Percentiles rank a stretch among this genome's conserved stretches.
These are phyloP conservation scores for Gracilaria domingensis DNA, from an alignment of 23 red algal genomes.

Conservation along the genomic window DNA sequence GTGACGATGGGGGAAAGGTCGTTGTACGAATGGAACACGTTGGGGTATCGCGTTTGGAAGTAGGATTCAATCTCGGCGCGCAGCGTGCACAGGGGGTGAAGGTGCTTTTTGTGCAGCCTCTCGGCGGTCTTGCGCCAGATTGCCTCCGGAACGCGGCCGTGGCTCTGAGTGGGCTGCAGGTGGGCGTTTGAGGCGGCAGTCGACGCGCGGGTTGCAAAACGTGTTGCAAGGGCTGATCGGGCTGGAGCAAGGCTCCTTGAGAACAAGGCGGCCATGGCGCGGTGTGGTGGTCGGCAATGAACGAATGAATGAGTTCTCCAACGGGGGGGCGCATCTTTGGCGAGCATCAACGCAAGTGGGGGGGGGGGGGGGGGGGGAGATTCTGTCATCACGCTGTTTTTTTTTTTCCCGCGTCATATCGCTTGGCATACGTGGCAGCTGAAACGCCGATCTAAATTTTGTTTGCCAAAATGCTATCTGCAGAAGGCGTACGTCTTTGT, in stretches of 20 bases:
- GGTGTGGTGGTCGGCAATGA: too few species aligned
- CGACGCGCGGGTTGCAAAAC: not conserved
- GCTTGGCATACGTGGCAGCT: too few species aligned
- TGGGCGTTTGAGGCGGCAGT: not conserved
- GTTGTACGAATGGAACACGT: slow-evolving; percentile 1
- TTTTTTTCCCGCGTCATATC: too few species aligned
- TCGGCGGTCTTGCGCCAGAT: slow-evolving; percentile 56
- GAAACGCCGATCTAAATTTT: too few species aligned
- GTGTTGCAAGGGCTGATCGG: not conserved
- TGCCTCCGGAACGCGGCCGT: slow-evolving; percentile 46
- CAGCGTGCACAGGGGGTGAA: slow-evolving; percentile 62
- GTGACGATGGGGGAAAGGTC: slow-evolving; percentile 73
- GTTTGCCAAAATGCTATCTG: too few species aligned
- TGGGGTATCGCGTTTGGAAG: slow-evolving; percentile 13
- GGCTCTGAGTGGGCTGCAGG: not conserved
- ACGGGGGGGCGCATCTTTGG: too few species aligned
- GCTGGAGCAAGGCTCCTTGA: not conserved
- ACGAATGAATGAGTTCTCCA: too few species aligned
- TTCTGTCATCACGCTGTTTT: too few species aligned
- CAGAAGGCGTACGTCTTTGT: too few species aligned
- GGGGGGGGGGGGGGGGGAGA: too few species aligned
- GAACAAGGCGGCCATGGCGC: not conserved
- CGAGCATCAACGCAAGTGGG: too few species aligned
- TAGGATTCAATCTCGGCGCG: slow-evolving; percentile 55
- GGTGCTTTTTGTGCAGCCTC: slow-evolving; percentile 37